These are phyloP conservation scores for Dentipellis fragilis DNA, from an alignment of 768 basidiomycete genomes.

Conservation along the genomic window DNA sequence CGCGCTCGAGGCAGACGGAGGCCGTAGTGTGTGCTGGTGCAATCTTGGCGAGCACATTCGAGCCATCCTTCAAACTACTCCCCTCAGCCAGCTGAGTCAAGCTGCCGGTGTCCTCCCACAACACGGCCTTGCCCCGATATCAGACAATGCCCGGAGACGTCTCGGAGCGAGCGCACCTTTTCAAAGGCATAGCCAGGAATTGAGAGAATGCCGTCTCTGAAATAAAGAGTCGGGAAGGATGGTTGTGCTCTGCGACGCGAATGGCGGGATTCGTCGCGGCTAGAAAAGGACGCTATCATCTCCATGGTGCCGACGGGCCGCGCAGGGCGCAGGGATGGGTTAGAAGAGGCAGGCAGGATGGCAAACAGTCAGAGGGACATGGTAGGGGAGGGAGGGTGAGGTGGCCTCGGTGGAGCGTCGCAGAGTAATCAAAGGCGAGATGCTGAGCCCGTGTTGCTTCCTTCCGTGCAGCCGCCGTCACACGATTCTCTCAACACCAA, in stretches of 20 bases:
- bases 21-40: slow-evolving; percentile 64
- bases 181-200: slow-evolving; percentile 69
- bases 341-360: neutral
- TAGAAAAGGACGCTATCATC: neutral
- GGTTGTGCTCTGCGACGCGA: slow-evolving; percentile 43
- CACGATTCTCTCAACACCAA: neutral
- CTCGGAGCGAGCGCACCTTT: slow-evolving; percentile 30
- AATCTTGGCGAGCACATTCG: slow-evolving; percentile 62
- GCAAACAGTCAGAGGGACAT: neutral
- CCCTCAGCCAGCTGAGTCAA: slow-evolving; percentile 63
- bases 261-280: neutral
- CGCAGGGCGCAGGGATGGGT: neutral
- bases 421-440: neutral
- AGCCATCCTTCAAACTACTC: slow-evolving; percentile 58
- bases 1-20: slow-evolving; percentile 61
- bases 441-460: too few relatives aligned
- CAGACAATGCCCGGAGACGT: slow-evolving; percentile 2
- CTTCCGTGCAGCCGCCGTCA: neutral
- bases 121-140: slow-evolving; percentile 32
- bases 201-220: slow-evolving; percentile 42
- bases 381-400: neutral
- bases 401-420: neutral
- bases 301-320: neutral
- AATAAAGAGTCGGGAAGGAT: slow-evolving; percentile 48
- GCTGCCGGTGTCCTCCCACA: slow-evolving; percentile 68